Base-by-base conservation (phyloP, 2,329 filamentous ascomycete genomes). In the Pezicula carpinea region DNA sequence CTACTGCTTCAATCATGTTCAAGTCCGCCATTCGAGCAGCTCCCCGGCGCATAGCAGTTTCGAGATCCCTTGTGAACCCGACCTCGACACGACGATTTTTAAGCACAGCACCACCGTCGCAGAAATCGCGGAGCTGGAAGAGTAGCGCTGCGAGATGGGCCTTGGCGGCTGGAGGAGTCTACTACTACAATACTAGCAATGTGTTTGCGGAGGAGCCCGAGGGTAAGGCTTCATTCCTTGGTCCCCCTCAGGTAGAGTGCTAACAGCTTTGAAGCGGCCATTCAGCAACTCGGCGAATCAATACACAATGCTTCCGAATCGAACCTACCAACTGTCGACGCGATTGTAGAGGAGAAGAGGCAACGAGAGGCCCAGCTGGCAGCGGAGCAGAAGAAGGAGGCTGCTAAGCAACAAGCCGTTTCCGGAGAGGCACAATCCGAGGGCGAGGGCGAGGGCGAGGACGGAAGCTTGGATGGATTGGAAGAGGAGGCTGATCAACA, bases 131-230 rank as follows among this genome's bases (percentile, higher is more conserved):
- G 65, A 87, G 83, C 64, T 96, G 89, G 87, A 95, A 91, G 77
- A 85, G 82, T 66, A 76, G 82, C 43, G 76, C 76, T 4, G 65
- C 80, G 59, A 79, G 92, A 72, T 85, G 89, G 80, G 88, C 82
- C 55, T 64, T 93, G 47, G 91, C 89, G 0, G 76, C 74, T 49
- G 89, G 78, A 17, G 82, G 85, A 39, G 71, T 97, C 42, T 99
- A 97, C 72, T 96, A 88, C 69, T 99, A 97, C 69, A 95, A 90
- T 73, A 96, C 90, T 6, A 92, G 85, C 61, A 79, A 83, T 45
- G 75, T 89, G 18, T 97, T 97, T 67, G 87, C 90, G 14, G 89
- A 96, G 60, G 85, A 95, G 67, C 79, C 83, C 31, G 69, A 78
- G 58, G 77, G 90, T 95, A 77, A 57, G 85, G 69, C 32, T 4